Base-by-base conservation (phyloP, 768 basidiomycete species). In the Hortiboletus campestris region DNA sequence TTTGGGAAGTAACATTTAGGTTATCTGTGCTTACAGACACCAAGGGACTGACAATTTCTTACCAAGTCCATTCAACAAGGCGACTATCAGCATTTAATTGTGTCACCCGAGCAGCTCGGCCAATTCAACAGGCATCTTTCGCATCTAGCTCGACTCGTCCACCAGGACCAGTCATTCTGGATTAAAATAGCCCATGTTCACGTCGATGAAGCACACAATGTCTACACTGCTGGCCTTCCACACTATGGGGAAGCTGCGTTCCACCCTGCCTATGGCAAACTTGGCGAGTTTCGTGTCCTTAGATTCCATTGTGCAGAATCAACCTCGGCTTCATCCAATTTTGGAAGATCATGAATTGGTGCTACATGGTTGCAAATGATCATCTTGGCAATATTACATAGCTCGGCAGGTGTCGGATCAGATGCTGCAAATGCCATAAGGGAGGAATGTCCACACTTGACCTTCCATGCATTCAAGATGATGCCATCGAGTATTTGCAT, bases 181-280 rank as follows among this genome's bases (percentile, higher is more conserved):
- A 11, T 35, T 13, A 56, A 40, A 19, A 48, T 56, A 2, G 0
- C 12, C 2, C 16, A 11, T 6, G 22, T 55, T 4, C 36, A 59
- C 14, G 11, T 56, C 6, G 49, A 59, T 22, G 49, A 59, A 34
- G 54, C 58, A 2, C 46, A 56, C 29, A 51, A 52, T 8, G 56
- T 59, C 4, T n/a, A 56, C 13, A 49, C 38, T 1, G 58, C 50
- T 14, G 55, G 55, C 1, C 42, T 49, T 13, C 11, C 38, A 0
- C 58, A 48, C 10, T n/a, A 59, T 51, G 46, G 50, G 0, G 39
- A 53, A 10, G 51, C 38, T 8, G 44, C 51, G 3, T 58, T 54
- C 4, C 31, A 17, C 3, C 48, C 59, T 12, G 56, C 36, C 9
- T 58, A 54, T 29, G 25, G 52, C 20, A n/a, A 12, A 9, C 25